Base-by-base conservation (phyloP, 495 filamentous ascomycete genomes). In the Trichoderma orchidacearum region DNA sequence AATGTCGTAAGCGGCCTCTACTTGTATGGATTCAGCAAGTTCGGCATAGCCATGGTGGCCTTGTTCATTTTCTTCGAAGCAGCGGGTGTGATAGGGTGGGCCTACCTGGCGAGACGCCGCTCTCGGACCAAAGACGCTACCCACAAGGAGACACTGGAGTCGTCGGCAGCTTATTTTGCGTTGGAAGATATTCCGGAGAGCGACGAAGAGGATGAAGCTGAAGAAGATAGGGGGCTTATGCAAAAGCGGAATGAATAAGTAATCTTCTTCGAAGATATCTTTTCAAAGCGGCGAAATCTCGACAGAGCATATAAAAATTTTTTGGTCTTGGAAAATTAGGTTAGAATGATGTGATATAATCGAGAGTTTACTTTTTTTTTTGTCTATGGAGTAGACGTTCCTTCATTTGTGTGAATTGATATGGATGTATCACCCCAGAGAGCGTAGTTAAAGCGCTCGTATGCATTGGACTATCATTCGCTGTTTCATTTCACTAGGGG, bases 161-260 rank as follows among this genome's bases (percentile, higher is more conserved):
- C 18, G 2, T 48, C 41, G 21, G 57, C 56, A 27, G 63, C 63
- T 4, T 63, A 63, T 45, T 67, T 66, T 56, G 60, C 60, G 8
- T 38, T 67, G 31, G 62, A 61, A 11, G 41, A 48, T 48, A 48
- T 48, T 13, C 41, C 41, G 1, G 60, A 61, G 61, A 67, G 64
- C 31, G 64, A 64, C 32, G 64, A 66, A n/a, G 64, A 62, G 56
- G 54, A 52, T 51, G 60, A 62, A 29, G 58, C 23, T n/a, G 60
- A 58, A 25, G 57, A 56, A 23, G 60, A 61, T 3, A 48, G 41
- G 21, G 41, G 41, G 41, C 41, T 48, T 25, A 48, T 48, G 41
- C 41, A 48, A 1, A 48, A 48, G 18, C 4, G 41, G 8, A 13
- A 48, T 23, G 41, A 27, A 11, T 23, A 15, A 36, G 36, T 18